Percentiles rank a stretch among this genome's conserved stretches.
phyloP scores from a whole-genome alignment of 306 rosid genomes.

The Castanea crenata region DNA sequence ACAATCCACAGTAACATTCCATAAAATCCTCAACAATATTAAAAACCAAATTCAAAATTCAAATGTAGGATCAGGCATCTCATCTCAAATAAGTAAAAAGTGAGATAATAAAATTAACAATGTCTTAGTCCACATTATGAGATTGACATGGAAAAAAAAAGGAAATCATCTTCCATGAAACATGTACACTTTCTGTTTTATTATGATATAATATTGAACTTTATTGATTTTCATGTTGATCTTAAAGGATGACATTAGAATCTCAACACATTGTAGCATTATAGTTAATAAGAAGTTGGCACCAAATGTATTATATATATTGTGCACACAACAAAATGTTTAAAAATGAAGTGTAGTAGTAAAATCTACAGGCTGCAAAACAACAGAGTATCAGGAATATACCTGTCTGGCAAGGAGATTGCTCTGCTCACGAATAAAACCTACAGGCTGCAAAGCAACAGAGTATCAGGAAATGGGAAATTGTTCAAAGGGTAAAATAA shows the following conservation, averaged over 20 bases:
- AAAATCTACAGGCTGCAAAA: slow-evolving; percentile 66
- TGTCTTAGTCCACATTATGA: background rate
- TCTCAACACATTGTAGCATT: background rate
- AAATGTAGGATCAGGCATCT: too few relatives aligned
- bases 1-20: too few relatives aligned
- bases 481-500: slow-evolving; percentile 5
- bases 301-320: background rate
- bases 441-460: slow-evolving; percentile 68
- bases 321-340: background rate
- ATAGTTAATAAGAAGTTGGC: background rate
- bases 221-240: background rate
- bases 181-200: background rate
- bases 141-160: background rate
- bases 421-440: slow-evolving; percentile 87
- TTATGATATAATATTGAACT: background rate
- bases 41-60: too few relatives aligned
- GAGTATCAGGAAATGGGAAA: slow-evolving; percentile 17
- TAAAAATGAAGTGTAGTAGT: slow-evolving; percentile 4
- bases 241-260: background rate
- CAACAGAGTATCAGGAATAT: slow-evolving; percentile 20
- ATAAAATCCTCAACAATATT: too few relatives aligned
- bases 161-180: background rate
- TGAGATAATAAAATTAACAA: background rate
- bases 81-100: too few relatives aligned
- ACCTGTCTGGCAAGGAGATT: slow-evolving; percentile 83